phyloP scores from a whole-genome alignment of 306 rosid species.

The Cucumis cinereus region DNA sequence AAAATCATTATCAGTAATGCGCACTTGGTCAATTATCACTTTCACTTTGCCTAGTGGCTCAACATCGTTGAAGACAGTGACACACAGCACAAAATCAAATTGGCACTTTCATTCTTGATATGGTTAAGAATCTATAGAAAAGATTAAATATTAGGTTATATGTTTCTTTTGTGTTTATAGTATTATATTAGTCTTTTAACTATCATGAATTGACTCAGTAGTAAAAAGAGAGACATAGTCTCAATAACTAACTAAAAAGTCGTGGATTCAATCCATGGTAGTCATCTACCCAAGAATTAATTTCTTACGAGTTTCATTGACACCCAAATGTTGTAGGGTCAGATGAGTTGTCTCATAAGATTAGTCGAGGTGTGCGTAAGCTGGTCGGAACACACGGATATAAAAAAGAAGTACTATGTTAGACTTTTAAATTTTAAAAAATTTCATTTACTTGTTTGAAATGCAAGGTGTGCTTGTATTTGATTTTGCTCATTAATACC shows the following conservation, averaged over 20 bases:
- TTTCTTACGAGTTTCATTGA: too few species aligned
- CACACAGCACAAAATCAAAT: neutral
- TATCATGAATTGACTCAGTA: too few species aligned
- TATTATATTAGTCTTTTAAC: neutral
- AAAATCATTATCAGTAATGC: neutral
- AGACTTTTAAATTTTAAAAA: neutral
- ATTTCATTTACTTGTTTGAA: neutral
- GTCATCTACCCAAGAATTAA: too few species aligned
- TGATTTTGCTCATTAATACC: neutral
- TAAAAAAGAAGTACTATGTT: too few species aligned
- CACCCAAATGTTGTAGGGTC: too few species aligned
- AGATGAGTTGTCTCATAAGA: too few species aligned
- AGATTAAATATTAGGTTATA: neutral
- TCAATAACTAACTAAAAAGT: too few species aligned
- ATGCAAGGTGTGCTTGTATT: neutral
- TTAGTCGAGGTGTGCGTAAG: too few species aligned
- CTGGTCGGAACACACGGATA: too few species aligned
- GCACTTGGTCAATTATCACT: constrained; percentile 11
- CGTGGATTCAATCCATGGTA: too few species aligned
- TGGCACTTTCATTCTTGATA: neutral
- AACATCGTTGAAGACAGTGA: constrained; percentile 2
- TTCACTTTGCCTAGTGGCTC: constrained; percentile 5
- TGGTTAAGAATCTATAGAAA: neutral
- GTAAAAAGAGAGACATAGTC: too few species aligned
- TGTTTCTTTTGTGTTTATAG: neutral